Evolutionary conservation across 768 basidiomycete species (phyloP), one percentile per base, ranked within the genome.

Genomic region (Psilocybe subaeruginosa): DNA sequence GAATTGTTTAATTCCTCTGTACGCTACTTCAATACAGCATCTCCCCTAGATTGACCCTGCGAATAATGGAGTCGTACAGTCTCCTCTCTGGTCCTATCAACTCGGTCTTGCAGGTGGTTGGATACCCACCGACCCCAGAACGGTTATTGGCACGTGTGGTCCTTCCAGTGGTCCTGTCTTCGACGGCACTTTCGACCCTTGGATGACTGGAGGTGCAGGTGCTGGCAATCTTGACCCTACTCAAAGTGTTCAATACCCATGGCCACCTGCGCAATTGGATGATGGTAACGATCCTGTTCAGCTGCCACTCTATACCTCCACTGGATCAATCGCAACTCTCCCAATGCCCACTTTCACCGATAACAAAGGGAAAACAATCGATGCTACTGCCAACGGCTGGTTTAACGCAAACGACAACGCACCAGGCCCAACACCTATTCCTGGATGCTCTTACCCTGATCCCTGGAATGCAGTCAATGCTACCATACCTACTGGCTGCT

Each of bases 121-220:
- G 76, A 78, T 80, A 41, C 84, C 94, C 51, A 76, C 83, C 60
- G 79, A 90, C 56, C 79, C 80, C n/a, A 66, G 79, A 27, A 63
- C 78, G n/a, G 93, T 74, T 2, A 56, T 71, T 27, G 95, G 68
- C 72, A 73, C 81, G 46, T 97, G 95, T 71, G 88, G 85, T 19
- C 76, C 77, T 5, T 54, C 73, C 4, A 33, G 49, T 41, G 73
- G 72, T 9, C 67, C 72, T 5, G 47, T 70, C 6, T 82, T 79
- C 61, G 68, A 73, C 56, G 83, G 82, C 4, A 77, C 79, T 2
- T 85, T 88, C 64, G 64, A 81, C 30, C 61, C 88, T 1, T 91
- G 87, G 83, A 84, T 86, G 73, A 91, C 89, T 39, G 93, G 92
- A 41, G 91, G 88, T 41, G 68, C 81, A 76, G 68, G 77, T 70